Base-by-base conservation (phyloP, 768 basidiomycete genomes). In the Symmetrospora coprosmae region DNA sequence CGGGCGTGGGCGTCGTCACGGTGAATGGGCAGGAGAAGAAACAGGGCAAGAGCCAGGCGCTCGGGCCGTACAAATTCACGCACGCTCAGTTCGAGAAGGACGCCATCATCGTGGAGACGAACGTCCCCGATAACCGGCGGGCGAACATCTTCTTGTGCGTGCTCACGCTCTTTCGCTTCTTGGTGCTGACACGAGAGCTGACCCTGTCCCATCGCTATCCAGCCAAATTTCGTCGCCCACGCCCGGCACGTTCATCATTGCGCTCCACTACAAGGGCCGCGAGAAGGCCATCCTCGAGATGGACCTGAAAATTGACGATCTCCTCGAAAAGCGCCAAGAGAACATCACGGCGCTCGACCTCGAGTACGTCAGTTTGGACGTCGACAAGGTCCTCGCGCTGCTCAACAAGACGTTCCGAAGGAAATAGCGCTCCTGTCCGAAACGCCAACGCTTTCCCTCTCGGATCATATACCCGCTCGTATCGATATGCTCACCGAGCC, bases 261-360 rank as follows among this genome's bases (percentile, higher is more conserved):
- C 92, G 2, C 77, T 99, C 51, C 92, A 97, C 73, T 99, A 97
- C 64, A 68, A 68, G 48, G 94, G 94, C 39, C 81, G 94, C 19
- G 94, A 99, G 70, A 96, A 96, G 76, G 92, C 94, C 17, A 97
- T 99, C 67, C 80, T 97, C 35, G 94, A 99, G 78, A 97, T 97
- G 94, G 62, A 63, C 39, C 40, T 62, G 16, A 62, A 62, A 43
- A 55, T 62, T 30, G 61, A 62, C 27, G 68, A 69, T 75, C 80
- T 97, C 53, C 96, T 56, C 38, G 53, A 56, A 69, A 70, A 96
- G 90, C 92, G 97, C 88, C 94, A 96, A 76, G 92, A 99, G 73
- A 91, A 92, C 75, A 91, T 96, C 69, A 88, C 91, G 69, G 77
- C 91, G 33, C 75, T 99, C 64, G 94, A 99, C 75, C 77, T 99